Conservation (phyloP, 1,284 basidiomycete genomes). For the Naganishia sp. region DNA sequence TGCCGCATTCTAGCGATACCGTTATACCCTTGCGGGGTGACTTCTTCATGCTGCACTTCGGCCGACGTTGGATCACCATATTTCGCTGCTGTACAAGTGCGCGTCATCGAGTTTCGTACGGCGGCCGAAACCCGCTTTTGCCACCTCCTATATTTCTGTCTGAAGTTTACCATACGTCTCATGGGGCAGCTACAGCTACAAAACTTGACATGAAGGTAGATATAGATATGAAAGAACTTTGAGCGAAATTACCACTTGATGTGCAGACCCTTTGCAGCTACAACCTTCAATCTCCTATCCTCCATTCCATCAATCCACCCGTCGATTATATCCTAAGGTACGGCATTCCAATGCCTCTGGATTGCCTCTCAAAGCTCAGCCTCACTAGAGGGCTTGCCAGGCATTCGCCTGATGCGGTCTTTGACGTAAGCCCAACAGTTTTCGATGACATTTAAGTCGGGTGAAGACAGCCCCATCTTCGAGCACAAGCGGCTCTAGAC, state of each 20-base stretch:
- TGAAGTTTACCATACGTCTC: neutral
- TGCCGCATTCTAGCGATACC: too few species aligned
- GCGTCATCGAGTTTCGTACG: neutral
- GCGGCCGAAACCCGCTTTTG: slow-evolving; percentile 3
- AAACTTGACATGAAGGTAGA: neutral
- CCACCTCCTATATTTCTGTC: neutral
- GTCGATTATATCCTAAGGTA: neutral
- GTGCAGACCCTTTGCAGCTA: neutral
- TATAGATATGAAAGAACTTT: neutral
- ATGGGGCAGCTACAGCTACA: neutral
- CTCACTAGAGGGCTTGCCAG: neutral
- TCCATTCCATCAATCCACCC: neutral
- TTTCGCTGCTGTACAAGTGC: too few species aligned
- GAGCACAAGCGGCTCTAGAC: too few species aligned
- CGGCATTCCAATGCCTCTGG: neutral
- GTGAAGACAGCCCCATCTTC: too few species aligned
- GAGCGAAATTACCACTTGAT: neutral
- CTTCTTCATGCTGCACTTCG: too few species aligned
- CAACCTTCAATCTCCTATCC: neutral
- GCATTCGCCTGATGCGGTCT: neutral
- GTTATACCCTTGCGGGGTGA: too few species aligned
- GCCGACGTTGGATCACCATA: too few species aligned
- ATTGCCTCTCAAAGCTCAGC: neutral
- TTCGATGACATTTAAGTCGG: slow-evolving; percentile 8
- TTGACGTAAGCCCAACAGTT: neutral